Conservation (phyloP, 202 grass and related monocot species). For the Bolboschoenoplectus hybrid region DNA sequence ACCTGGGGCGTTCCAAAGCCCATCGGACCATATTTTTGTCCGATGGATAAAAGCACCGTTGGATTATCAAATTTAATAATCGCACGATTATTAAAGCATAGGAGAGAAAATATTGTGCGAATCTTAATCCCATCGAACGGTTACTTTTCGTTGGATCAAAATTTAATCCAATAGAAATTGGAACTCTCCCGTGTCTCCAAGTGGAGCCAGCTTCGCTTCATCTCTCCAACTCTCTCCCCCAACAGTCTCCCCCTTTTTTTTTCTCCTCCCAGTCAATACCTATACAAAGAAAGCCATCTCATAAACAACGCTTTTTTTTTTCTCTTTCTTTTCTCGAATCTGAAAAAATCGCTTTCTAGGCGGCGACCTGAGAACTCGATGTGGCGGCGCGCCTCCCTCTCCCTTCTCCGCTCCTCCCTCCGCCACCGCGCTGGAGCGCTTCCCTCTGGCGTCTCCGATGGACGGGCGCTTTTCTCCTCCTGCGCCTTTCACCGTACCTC, state of each 20-base stretch:
- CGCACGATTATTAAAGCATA: too few species aligned
- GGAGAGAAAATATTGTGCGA: too few species aligned
- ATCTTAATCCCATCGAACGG: too few species aligned
- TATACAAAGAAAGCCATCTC: slow-evolving; percentile 51
- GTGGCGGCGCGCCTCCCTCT: slow-evolving; percentile 74
- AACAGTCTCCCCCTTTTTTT: not conserved
- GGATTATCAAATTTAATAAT: too few species aligned
- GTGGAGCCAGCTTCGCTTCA: not conserved
- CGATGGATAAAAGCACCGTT: too few species aligned
- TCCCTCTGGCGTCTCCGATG: slow-evolving; percentile 6
- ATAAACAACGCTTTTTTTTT: slow-evolving; percentile 16
- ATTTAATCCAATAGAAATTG: too few species aligned
- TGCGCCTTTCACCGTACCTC: slow-evolving; percentile 62
- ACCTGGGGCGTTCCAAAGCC: too few species aligned
- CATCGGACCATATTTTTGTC: too few species aligned
- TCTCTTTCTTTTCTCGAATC: slow-evolving; percentile 14
- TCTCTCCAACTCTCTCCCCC: slow-evolving; percentile 16
- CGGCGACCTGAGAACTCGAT: slow-evolving; percentile 65
- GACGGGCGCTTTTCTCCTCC: slow-evolving; percentile 39
- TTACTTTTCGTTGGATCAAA: too few species aligned
- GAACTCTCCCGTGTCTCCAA: too few species aligned
- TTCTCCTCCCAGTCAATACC: slow-evolving; percentile 39
- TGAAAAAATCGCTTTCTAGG: slow-evolving; percentile 32
- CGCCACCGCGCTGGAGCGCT: slow-evolving; percentile 7
- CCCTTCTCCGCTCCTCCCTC: slow-evolving; percentile 46